Percentiles rank a stretch among this genome's conserved stretches.
phyloP scores from a whole-genome alignment of 2,329 filamentous ascomycete species.

The Penicillium sp. region DNA sequence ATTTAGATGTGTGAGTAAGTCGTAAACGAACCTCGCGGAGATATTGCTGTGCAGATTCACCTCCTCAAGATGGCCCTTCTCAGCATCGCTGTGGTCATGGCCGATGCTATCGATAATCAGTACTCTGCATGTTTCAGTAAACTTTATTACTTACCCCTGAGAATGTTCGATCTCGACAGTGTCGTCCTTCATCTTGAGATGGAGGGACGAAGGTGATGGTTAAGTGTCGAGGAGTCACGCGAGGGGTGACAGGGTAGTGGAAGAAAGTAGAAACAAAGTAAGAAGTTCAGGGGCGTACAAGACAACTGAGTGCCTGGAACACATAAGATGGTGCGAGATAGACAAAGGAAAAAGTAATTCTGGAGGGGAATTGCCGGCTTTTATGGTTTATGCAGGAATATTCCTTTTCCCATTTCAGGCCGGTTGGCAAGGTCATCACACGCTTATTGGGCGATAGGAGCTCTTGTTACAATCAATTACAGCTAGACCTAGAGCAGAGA shows the following conservation, averaged over 20 bases:
- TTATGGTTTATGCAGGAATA: conserved; percentile 7
- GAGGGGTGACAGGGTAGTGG: not conserved
- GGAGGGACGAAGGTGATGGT: not conserved
- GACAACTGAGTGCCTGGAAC: not conserved
- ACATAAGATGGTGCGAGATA: not conserved
- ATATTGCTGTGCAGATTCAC: conserved; percentile 28
- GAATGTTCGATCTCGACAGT: conserved; percentile 5
- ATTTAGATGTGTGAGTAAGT: not conserved
- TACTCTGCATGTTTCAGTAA: conserved; percentile 24
- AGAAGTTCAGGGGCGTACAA: not conserved
- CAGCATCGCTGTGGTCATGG: conserved; percentile 37
- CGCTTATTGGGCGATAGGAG: conserved; percentile 5
- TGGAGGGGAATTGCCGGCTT: not conserved
- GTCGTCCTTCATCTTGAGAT: conserved; percentile 10
- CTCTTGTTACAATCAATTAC: not conserved
- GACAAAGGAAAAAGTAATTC: not conserved
- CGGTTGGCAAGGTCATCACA: conserved; percentile 1
- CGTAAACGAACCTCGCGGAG: conserved; percentile 23
- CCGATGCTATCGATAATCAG: conserved; percentile 35
- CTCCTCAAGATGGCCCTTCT: conserved; percentile 15
- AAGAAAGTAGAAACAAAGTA: not conserved
- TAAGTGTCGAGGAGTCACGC: not conserved
- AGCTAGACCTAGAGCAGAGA: conserved; percentile 1
- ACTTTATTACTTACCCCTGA: not conserved
- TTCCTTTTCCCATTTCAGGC: not conserved